Evolutionary conservation across 106 monocot genomes (phyloP).

Genomic region (Iris macrosiphon): DNA sequence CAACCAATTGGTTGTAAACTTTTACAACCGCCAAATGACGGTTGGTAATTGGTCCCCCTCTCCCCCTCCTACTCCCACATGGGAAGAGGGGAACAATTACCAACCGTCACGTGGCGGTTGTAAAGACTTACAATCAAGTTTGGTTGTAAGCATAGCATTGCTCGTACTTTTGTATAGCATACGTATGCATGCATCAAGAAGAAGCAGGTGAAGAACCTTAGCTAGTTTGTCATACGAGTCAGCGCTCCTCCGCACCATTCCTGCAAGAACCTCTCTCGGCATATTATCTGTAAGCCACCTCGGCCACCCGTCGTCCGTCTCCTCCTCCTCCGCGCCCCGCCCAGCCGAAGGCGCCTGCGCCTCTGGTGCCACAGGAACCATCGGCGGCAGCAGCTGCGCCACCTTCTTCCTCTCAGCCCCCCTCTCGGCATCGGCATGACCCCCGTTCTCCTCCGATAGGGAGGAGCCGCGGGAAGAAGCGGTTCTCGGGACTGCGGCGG

Average conservation of each 20-base stretch:
- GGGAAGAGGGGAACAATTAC: background rate
- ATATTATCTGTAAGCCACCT: conserved; percentile 18
- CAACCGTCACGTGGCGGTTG: no score
- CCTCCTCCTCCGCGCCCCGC: background rate
- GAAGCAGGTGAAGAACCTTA: conserved; percentile 10
- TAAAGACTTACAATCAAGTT: no score
- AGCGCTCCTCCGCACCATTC: conserved; percentile 24
- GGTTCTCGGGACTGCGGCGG: background rate
- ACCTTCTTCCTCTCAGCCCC: background rate
- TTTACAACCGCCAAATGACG: background rate
- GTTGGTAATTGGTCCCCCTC: background rate
- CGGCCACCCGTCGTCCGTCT: conserved; percentile 29
- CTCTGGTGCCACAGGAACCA: background rate
- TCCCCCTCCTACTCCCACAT: background rate
- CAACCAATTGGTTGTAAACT: background rate
- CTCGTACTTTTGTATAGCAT: background rate
- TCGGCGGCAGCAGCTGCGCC: background rate
- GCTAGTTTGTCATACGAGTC: conserved; percentile 28
- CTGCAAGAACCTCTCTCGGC: conserved; percentile 13
- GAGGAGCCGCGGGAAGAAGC: background rate
- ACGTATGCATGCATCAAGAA: no score
- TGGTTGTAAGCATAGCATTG: background rate
- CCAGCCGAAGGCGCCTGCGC: background rate
- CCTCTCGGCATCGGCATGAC: no score
- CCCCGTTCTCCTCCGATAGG: no score